Base-by-base conservation (phyloP, 805 yeast genomes). In the Metschnikowia rubicola region DNA sequence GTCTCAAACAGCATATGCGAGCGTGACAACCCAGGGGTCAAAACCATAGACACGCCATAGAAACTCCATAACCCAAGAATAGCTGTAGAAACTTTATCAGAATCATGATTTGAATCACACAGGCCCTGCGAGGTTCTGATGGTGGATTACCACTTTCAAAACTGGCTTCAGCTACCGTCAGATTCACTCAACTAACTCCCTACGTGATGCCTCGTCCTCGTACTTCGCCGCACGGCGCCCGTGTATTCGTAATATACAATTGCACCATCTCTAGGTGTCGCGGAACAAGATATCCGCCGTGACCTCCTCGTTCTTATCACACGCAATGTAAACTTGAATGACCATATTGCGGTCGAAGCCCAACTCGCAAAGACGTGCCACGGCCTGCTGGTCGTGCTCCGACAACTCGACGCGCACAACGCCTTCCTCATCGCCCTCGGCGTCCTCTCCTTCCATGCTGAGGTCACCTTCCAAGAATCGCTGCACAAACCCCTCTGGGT, bases 301-400 rank as follows among this genome's bases (percentile, higher is more conserved):
- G 60, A 88, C 79, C 73, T 92, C 97, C 72, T 94, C 99, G 68
- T 94, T 89, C 71, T 90, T 92, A 62, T 94, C 99, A 68, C 99
- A 94, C 36, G 98, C 98, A 77, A 94, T 84, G 71, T 88, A 94
- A 30, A 95, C 96, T 72, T 91, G 96, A 51, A 90, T 81, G 38
- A 88, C 99, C 47, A 86, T 73, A 56, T 84, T 78, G 56, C 96
- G 80, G 56, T 89, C 96, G 60, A 94, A 94, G 0, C 99, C 99
- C 55, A 94, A 76, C 67, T 87, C 97, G 65, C 96, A 86, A 55
- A 94, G 77, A 63, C 99, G 81, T 53, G 78, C 77, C 54, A 94
- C 88, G n/a, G 98, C 96, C 51, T 77, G 88, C 62, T 86, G 85
- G 62, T 94, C 99, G 58, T 83, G 94, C 47, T 79, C 83, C 8